Evolutionary conservation across 768 basidiomycete species (phyloP).

Genomic region (Agrocybe chaxingu): DNA sequence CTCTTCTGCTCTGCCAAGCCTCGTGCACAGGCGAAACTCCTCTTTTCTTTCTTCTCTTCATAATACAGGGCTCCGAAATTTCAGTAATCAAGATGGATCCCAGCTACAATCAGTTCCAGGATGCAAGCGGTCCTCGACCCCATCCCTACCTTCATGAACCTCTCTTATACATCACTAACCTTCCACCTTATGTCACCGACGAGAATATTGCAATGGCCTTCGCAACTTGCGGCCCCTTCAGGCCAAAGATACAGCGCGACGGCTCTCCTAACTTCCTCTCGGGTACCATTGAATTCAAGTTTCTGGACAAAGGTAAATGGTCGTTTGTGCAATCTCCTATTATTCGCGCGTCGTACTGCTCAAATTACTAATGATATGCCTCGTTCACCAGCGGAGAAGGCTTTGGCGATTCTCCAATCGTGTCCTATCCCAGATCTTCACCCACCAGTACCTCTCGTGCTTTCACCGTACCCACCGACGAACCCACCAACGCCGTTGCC

Average conservation of each 20-base stretch:
- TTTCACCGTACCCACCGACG: conserved; percentile 84
- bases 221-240: conserved; percentile 74
- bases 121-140: conserved; percentile 39
- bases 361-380: conserved; percentile 8
- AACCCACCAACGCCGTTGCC: conserved; percentile 72
- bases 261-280: conserved; percentile 45
- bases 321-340: not conserved
- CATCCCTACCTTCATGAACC: conserved; percentile 89
- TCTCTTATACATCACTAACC: conserved; percentile 73
- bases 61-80: conserved; percentile 15
- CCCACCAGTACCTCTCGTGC: conserved; percentile 58
- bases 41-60: conserved; percentile 12
- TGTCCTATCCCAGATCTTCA: conserved; percentile 62
- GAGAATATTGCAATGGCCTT: conserved; percentile 75
- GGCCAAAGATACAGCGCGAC: conserved; percentile 73
- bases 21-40: conserved; percentile 1
- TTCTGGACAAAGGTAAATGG: conserved; percentile 68
- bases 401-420: conserved; percentile 78
- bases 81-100: conserved; percentile 42
- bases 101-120: conserved; percentile 34
- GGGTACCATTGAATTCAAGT: conserved; percentile 84
- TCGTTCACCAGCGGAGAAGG: conserved; percentile 71
- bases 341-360: conserved; percentile 5
- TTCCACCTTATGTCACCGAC: conserved; percentile 72
- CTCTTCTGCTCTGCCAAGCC: conserved; percentile 5